A percentile compares a stretch with the other conserved stretches of the same genome.
Conservation (phyloP, 345 rosid species). For the Salix brachista region DNA sequence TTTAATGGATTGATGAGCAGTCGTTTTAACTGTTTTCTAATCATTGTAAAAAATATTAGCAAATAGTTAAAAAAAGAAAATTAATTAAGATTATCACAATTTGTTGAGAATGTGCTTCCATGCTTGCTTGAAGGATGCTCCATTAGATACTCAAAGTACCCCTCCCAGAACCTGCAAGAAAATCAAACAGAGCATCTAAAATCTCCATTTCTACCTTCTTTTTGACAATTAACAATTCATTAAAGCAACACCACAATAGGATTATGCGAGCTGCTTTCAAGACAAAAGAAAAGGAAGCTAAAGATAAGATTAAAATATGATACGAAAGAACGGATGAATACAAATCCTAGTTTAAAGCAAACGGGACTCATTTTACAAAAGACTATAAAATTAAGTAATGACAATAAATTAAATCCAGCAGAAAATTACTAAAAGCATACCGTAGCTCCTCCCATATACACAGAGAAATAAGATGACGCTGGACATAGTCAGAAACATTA, state of each 20-base stretch:
- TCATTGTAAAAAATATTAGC: not conserved
- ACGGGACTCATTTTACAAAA: not conserved
- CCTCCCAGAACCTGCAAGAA: slow-evolving; percentile 95
- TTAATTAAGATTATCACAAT: not conserved
- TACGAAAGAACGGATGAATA: not conserved
- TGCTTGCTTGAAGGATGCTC: slow-evolving; percentile 80
- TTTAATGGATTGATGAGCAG: not conserved
- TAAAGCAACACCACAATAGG: not conserved
- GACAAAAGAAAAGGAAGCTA: not conserved
- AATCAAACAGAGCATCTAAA: not conserved
- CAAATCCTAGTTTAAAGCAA: not conserved
- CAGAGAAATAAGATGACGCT: slow-evolving; percentile 88
- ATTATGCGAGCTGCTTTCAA: not conserved
- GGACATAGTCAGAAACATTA: slow-evolving; percentile 85
- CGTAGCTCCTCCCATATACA: slow-evolving; percentile 33
- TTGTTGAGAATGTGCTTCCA: slow-evolving; percentile 29
- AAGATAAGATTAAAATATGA: not conserved
- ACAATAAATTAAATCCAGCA: too few species aligned
- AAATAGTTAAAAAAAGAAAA: slow-evolving; percentile 5
- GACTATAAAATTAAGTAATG: not conserved
- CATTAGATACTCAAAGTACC: slow-evolving; percentile 87
- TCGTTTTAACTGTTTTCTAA: not conserved
- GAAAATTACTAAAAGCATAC: too few species aligned
- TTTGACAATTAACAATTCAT: not conserved
- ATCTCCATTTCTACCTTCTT: not conserved